Evolutionary conservation across 2,329 filamentous ascomycete genomes (phyloP).

Genomic region (Fonsecaea monophora): DNA sequence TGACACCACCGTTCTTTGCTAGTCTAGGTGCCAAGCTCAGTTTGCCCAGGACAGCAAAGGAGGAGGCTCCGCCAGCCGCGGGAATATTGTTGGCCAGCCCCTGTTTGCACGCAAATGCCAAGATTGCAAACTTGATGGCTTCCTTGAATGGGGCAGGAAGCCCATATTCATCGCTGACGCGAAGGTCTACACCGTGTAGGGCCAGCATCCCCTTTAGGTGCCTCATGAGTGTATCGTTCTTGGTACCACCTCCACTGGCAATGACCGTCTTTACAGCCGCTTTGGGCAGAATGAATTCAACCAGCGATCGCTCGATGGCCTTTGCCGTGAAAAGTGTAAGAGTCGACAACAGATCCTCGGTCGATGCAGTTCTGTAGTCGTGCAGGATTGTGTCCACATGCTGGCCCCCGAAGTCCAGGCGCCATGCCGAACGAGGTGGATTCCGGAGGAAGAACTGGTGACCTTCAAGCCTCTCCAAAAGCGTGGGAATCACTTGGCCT

Average conservation of each 20-base stretch:
- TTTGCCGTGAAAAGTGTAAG: constrained; percentile 40
- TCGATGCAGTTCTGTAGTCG: constrained; percentile 32
- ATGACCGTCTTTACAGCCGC: constrained; percentile 36
- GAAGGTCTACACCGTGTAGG: constrained; percentile 35
- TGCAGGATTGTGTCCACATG: constrained; percentile 40
- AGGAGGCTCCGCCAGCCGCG: constrained; percentile 41
- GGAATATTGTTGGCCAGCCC: constrained; percentile 44
- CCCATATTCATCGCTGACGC: constrained; percentile 42
- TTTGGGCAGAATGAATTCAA: constrained; percentile 41
- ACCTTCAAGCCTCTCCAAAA: constrained; percentile 38
- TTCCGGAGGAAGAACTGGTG: constrained; percentile 42
- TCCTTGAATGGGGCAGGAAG: constrained; percentile 45
- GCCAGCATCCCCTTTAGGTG: constrained; percentile 29
- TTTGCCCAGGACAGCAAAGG: constrained; percentile 43
- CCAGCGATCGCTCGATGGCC: constrained; percentile 39
- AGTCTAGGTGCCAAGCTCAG: constrained; percentile 40
- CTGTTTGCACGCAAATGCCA: constrained; percentile 42
- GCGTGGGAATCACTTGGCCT: constrained; percentile 36
- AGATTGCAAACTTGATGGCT: constrained; percentile 45
- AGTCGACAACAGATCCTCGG: constrained; percentile 41
- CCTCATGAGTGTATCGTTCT: constrained; percentile 41
- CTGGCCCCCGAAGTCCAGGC: constrained; percentile 42
- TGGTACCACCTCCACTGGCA: constrained; percentile 42
- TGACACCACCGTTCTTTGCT: constrained; percentile 20
- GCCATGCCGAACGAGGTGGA: constrained; percentile 43